Conservation (phyloP, 1,284 basidiomycete species). For the Cryptococcus jaspeensis region DNA sequence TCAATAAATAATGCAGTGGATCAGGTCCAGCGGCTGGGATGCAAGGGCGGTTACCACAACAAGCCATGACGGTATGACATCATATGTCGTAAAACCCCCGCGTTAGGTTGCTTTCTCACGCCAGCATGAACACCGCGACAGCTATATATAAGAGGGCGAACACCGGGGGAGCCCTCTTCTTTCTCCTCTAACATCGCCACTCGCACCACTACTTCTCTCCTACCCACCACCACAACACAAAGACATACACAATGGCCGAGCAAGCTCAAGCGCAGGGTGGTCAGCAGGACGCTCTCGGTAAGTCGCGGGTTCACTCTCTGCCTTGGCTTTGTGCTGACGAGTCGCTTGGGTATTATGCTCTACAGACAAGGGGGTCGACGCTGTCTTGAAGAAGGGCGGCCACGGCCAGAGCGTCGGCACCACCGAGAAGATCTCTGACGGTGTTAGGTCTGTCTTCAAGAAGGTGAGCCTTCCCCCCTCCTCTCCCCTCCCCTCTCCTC, state of each 20-base stretch:
- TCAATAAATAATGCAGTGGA: too few species aligned
- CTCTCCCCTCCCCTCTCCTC: background rate
- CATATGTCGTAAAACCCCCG: too few species aligned
- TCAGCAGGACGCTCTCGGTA: constrained; percentile 11
- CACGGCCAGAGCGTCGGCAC: constrained; percentile 42
- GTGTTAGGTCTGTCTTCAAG: constrained; percentile 30
- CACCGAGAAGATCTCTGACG: constrained; percentile 54
- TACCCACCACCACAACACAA: background rate
- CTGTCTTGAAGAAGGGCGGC: constrained; percentile 36
- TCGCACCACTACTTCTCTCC: background rate
- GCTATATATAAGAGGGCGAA: too few species aligned
- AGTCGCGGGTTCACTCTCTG: background rate
- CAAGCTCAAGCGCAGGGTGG: constrained; percentile 5
- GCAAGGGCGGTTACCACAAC: too few species aligned
- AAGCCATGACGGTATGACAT: too few species aligned
- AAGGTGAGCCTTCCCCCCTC: background rate
- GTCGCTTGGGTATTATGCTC: background rate
- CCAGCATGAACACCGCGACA: too few species aligned
- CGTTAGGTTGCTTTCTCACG: too few species aligned
- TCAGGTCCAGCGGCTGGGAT: too few species aligned
- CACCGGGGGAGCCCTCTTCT: too few species aligned
- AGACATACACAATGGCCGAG: background rate
- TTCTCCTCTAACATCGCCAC: background rate
- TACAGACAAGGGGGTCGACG: constrained; percentile 47
- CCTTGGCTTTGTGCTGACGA: background rate